A percentile compares a stretch with the other conserved stretches of the same genome.
phyloP scores from a whole-genome alignment of 75 land plant genomes.

The Selaginella tamariscina region DNA sequence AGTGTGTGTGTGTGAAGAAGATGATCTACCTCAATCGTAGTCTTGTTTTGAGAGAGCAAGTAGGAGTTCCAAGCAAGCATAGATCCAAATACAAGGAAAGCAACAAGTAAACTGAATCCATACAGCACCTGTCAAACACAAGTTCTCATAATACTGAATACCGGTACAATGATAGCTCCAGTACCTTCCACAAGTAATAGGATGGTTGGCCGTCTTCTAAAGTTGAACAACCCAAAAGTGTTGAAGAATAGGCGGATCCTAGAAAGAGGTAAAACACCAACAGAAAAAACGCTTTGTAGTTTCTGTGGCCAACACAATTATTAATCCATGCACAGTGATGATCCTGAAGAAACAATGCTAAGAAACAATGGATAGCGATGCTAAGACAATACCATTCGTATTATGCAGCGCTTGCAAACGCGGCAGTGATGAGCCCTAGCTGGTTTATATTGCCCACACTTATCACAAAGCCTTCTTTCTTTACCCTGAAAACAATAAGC shows the following conservation, averaged over 20 bases:
- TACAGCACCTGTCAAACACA: constrained; percentile 33
- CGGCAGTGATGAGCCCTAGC: constrained; percentile 98
- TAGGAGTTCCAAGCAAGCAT: constrained; percentile 61
- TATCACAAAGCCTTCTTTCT: not conserved
- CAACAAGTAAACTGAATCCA: constrained; percentile 27
- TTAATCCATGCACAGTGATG: not conserved
- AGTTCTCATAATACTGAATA: too few relatives aligned
- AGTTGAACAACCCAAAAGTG: constrained; percentile 16
- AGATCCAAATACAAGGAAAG: constrained; percentile 30
- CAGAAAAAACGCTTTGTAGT: not conserved
- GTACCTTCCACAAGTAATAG: not conserved
- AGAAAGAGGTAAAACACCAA: not conserved
- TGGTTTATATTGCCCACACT: constrained; percentile 61
- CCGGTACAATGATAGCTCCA: too few relatives aligned
- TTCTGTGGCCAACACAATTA: not conserved
- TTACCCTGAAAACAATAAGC: not conserved
- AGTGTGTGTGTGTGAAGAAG: not conserved
- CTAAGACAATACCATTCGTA: constrained; percentile 64
- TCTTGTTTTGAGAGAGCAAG: constrained; percentile 59
- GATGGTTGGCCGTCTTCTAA: not conserved
- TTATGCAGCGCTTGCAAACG: constrained; percentile 85
- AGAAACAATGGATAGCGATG: not conserved
- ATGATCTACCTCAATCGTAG: constrained; percentile 68
- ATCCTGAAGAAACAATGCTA: constrained; percentile 40
- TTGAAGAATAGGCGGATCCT: constrained; percentile 42